Base-by-base conservation (phyloP, 2,329 filamentous ascomycete species). In the Raffaelea ambrosiae region DNA sequence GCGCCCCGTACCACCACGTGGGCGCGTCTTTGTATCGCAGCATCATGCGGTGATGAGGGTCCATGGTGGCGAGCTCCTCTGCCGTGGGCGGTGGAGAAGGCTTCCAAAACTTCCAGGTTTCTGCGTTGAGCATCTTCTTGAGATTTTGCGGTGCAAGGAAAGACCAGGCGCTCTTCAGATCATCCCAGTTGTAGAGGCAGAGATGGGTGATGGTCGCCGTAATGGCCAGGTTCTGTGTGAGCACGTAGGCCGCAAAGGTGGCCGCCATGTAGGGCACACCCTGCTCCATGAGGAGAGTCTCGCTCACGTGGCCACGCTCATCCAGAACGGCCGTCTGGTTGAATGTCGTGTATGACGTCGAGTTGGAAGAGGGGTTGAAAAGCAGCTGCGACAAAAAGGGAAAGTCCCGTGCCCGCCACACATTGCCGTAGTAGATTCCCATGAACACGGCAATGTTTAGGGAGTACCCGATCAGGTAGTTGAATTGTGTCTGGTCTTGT, bases 211-310 rank as follows among this genome's bases (percentile, higher is more conserved):
- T 31, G 22, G 33, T 31, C 1, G 73, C 71, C 3, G 71, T 73
- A 21, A 72, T 59, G 3, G 64, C 69, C 53, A 72, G 63, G 51
- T 74, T 75, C 4, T 63, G 63, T 2, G 64, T 64, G 29, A 74
- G 58, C 14, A 73, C 57, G 48, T 68, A 65, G 7, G 59, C 48
- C 13, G 64, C 56, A 48, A 73, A 62, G n/a, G 63, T 59, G 0
- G 63, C 57, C 9, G 72, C 59, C 22, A 75, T 57, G 44, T 58
- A 70, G 1, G 72, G 71, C 5, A 69, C 50, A 8, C 71, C 70
- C 40, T 62, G 51, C 5, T 54, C 50, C 0, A 60, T 58, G 1
- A 74, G 55, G 5, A 57, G 55, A 5, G 48, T 54, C 3, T 54
- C n/a, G 48, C 71, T 61, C 35, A 73, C 61, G n/a, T 63, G 57